phyloP scores from a whole-genome alignment of 345 rosid species.

The Arabis hirsuta region DNA sequence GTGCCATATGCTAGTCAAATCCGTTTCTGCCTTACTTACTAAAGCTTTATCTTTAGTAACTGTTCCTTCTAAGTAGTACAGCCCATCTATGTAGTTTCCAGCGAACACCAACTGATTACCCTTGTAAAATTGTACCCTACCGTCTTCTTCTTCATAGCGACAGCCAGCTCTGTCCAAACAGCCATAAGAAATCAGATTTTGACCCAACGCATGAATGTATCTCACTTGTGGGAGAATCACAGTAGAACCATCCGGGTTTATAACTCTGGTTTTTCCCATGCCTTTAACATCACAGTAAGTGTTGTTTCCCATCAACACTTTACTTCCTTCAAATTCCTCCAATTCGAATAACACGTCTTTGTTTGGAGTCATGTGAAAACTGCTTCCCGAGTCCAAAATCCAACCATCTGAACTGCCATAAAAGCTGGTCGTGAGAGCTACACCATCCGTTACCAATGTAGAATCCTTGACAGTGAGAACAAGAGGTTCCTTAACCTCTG shows the following conservation, averaged over 20 bases:
- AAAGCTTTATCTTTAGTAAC: background rate
- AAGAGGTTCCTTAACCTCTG: no score
- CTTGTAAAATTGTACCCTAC: background rate
- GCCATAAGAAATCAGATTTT: background rate
- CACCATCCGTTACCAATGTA: no score
- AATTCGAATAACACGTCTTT: background rate
- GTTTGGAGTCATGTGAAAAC: background rate
- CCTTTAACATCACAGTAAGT: background rate
- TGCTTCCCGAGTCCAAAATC: no score
- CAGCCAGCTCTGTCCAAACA: background rate
- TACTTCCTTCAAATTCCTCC: background rate
- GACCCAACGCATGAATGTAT: background rate
- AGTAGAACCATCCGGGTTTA: no score
- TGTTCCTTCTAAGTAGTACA: no score
- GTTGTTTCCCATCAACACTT: background rate
- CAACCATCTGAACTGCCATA: no score
- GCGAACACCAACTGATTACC: background rate
- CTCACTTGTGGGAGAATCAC: slow-evolving; percentile 19
- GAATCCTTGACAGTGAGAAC: no score
- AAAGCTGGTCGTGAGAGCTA: no score
- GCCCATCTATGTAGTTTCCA: background rate
- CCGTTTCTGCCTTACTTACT: no score
- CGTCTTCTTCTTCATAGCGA: background rate
- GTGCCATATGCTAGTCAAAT: no score
- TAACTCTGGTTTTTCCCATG: background rate